Conservation (phyloP, 2,329 filamentous ascomycete species). For the Dothideomycetidae sp. region DNA sequence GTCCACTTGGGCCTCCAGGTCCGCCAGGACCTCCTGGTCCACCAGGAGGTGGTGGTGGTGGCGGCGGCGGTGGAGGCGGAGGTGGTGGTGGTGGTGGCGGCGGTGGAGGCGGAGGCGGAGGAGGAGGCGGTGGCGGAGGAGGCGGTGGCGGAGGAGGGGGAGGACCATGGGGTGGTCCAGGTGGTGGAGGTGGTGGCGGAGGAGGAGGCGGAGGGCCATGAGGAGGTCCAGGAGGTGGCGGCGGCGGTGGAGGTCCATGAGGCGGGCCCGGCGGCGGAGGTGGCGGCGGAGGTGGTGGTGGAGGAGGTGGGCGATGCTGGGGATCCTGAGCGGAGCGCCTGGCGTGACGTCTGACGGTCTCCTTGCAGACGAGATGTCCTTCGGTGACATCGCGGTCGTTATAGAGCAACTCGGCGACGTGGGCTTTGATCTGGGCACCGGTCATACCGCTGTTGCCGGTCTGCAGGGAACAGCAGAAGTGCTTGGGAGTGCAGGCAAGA, state of each 20-base stretch:
- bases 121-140: slow-evolving; percentile 52
- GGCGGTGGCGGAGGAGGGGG: slow-evolving; percentile 37
- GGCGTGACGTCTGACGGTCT: neutral
- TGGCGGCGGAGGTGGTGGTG: slow-evolving; percentile 71
- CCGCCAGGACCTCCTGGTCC: no score
- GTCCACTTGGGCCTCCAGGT: no score
- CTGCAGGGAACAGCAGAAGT: neutral
- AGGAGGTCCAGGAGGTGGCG: slow-evolving; percentile 66
- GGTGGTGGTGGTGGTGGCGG: slow-evolving; percentile 79
- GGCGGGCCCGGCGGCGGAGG: slow-evolving; percentile 58
- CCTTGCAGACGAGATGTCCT: neutral
- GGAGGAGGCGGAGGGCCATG: slow-evolving; percentile 78
- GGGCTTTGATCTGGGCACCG: neutral
- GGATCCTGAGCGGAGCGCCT: slow-evolving; percentile 63
- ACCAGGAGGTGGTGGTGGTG: no score
- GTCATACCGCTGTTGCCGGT: neutral
- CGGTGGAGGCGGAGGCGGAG: slow-evolving; percentile 78
- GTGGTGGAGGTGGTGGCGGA: slow-evolving; percentile 64
- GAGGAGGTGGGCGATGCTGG: slow-evolving; percentile 71
- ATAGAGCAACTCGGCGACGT: neutral
- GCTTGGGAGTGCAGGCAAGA: neutral
- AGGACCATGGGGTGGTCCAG: slow-evolving; percentile 56
- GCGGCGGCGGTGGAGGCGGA: slow-evolving; percentile 47
- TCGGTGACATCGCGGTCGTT: neutral
- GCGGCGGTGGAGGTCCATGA: slow-evolving; percentile 58